phyloP scores from a whole-genome alignment of 345 rosid species.

The Eucalyptus melliodora region DNA sequence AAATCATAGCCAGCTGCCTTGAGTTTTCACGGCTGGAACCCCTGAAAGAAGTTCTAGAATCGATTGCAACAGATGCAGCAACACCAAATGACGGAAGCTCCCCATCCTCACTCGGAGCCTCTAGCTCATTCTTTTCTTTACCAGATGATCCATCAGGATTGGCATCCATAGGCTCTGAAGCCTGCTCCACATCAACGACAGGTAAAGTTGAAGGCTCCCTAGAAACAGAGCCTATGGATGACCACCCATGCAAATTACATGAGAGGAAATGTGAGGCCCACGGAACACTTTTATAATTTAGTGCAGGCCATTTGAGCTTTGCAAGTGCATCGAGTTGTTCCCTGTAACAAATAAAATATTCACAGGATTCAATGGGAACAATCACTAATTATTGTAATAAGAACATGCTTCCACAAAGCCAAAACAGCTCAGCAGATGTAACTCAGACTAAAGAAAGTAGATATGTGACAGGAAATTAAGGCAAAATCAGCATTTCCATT shows the following conservation, averaged over 20 bases:
- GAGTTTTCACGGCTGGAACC: slow-evolving; percentile 39
- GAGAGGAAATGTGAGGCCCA: slow-evolving; percentile 64
- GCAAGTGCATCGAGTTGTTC: slow-evolving; percentile 79
- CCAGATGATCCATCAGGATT: slow-evolving; percentile 41
- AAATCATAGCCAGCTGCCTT: slow-evolving; percentile 65
- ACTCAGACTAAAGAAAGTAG: neutral
- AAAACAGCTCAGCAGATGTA: neutral
- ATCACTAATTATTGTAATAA: neutral
- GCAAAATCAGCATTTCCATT: neutral
- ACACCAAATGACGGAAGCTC: slow-evolving; percentile 83
- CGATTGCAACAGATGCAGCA: slow-evolving; percentile 24
- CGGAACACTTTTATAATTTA: slow-evolving; percentile 55
- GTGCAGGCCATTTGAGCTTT: slow-evolving; percentile 69
- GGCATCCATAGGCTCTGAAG: slow-evolving; percentile 45
- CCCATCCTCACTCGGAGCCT: slow-evolving; percentile 75
- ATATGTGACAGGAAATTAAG: neutral
- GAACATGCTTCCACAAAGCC: neutral
- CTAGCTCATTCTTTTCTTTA: slow-evolving; percentile 50
- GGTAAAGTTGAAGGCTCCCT: slow-evolving; percentile 24
- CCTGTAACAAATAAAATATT: slow-evolving; percentile 66
- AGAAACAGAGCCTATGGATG: slow-evolving; percentile 28
- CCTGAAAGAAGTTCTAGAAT: slow-evolving; percentile 23
- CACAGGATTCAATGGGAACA: slow-evolving; percentile 12
- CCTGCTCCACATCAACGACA: slow-evolving; percentile 19
- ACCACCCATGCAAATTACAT: slow-evolving; percentile 73